Evolutionary conservation across 345 rosid species (phyloP).

Genomic region (Hypericum perforatum): DNA sequence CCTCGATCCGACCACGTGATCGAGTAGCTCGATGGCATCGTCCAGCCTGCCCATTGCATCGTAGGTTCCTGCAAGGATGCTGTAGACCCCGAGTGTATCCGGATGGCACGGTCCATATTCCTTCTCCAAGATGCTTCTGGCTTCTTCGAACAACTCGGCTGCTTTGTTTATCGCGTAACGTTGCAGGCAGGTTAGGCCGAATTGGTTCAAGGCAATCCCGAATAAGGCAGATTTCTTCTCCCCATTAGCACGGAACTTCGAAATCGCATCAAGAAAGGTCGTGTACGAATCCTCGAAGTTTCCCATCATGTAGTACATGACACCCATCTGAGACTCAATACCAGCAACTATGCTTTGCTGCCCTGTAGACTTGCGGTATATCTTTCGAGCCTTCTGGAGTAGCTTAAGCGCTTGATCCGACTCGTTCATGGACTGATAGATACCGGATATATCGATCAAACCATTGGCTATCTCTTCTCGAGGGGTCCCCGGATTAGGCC

Average conservation of each 20-base stretch:
- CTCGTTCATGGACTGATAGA: conserved; percentile 75
- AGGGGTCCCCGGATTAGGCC: conserved; percentile 45
- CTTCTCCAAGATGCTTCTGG: conserved; percentile 65
- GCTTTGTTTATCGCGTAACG: conserved; percentile 68
- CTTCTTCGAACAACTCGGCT: conserved; percentile 81
- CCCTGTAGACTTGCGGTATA: conserved; percentile 47
- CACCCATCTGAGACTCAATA: conserved; percentile 90
- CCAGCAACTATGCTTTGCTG: conserved; percentile 75
- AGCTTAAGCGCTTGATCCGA: conserved; percentile 51
- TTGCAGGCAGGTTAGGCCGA: conserved; percentile 85
- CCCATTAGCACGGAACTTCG: conserved; percentile 62
- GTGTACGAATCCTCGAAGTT: conserved; percentile 54
- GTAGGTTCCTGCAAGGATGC: conserved; percentile 91
- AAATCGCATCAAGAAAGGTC: conserved; percentile 50
- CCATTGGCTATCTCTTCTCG: conserved; percentile 75
- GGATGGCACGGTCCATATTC: conserved; percentile 88
- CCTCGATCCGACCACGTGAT: conserved; percentile 62
- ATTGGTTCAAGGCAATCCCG: no score
- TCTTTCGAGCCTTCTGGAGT: conserved; percentile 56
- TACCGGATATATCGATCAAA: conserved; percentile 69
- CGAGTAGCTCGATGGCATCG: not conserved
- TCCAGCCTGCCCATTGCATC: conserved; percentile 95
- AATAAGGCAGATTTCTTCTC: no score
- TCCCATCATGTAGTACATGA: conserved; percentile 79
- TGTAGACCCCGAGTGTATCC: conserved; percentile 78